These are phyloP conservation scores for Solanum hybrid DNA, from an alignment of 305 asterid species.

Conservation along the genomic window DNA sequence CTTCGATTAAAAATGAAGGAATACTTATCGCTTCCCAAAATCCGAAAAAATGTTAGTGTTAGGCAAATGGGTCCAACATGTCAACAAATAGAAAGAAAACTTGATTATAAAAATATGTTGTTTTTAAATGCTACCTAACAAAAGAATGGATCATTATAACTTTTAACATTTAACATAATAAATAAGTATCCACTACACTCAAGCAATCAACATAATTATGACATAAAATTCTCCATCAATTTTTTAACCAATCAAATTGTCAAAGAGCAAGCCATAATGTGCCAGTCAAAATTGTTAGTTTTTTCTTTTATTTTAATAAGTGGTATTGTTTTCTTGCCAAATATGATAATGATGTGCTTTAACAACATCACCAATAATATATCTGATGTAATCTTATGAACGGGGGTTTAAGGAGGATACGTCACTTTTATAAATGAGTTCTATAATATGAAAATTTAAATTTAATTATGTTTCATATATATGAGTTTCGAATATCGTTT, in stretches of 20 bases:
- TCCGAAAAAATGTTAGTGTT: neutral
- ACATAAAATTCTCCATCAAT: neutral
- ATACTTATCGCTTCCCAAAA: neutral
- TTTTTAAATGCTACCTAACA: neutral
- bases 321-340: neutral
- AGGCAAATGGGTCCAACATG: neutral
- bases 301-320: neutral
- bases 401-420: fast-evolving
- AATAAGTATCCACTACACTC: neutral
- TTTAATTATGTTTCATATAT: neutral
- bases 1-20: neutral
- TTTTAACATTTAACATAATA: neutral
- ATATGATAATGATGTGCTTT: neutral
- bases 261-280: neutral
- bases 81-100: neutral
- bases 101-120: neutral
- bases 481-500: neutral
- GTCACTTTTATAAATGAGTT: too few relatives aligned
- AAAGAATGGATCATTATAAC: neutral
- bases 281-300: neutral
- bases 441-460: neutral
- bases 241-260: neutral
- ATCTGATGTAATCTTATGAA: neutral
- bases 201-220: conserved; percentile 2
- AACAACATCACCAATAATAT: neutral